These are phyloP conservation scores for Tetrahymena malaccensis DNA, from an alignment of 73 alveolate genomes.

Conservation along the genomic window DNA sequence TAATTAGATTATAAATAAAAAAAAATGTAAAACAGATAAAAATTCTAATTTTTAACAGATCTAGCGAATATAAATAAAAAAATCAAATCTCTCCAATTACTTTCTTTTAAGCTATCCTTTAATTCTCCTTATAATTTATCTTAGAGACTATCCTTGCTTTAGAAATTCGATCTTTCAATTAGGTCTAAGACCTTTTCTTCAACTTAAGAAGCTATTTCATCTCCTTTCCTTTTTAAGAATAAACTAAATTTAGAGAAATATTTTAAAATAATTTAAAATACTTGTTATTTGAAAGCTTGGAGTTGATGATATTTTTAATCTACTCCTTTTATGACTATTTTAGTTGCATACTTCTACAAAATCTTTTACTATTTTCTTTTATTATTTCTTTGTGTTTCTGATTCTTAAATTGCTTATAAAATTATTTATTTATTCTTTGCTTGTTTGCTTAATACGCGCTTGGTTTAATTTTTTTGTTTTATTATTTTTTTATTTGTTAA, in stretches of 20 bases:
- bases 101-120: neutral
- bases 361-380: neutral
- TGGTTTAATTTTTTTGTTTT: neutral
- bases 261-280: neutral
- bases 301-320: neutral
- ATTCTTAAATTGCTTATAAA: neutral
- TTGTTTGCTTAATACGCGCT: neutral
- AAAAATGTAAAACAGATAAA: neutral
- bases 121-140: neutral
- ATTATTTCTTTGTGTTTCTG: neutral
- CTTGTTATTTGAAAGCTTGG: neutral
- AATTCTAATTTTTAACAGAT: neutral
- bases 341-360: neutral
- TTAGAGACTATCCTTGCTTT: neutral
- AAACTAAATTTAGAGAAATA: neutral
- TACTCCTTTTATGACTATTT: neutral
- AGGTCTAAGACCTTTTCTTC: neutral
- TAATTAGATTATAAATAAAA: neutral
- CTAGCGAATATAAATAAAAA: neutral
- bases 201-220: neutral
- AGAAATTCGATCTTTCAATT: neutral
- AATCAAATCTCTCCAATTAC: neutral
- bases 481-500: neutral
- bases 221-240: neutral
- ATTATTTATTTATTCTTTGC: neutral